A percentile compares a stretch with the other conserved stretches of the same genome.
Conservation (phyloP, 2,329 filamentous ascomycete species). For the Paecilomyces sp. region DNA sequence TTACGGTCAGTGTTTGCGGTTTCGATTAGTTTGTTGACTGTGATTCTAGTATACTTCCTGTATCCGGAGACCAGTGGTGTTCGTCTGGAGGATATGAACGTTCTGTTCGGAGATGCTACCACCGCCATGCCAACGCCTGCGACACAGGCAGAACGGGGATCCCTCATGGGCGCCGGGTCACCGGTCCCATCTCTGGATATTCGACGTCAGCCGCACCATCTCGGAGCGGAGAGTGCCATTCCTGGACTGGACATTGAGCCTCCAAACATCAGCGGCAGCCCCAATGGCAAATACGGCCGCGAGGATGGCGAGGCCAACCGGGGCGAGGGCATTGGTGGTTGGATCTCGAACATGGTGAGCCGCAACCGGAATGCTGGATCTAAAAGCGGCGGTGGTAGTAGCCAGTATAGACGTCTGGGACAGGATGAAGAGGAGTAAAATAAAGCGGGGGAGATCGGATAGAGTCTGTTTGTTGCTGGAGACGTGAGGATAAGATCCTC, state of each 20-base stretch:
- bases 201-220: conserved; percentile 38
- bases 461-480: neutral
- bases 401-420: conserved; percentile 39
- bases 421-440: conserved; percentile 36
- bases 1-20: neutral
- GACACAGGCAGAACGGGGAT: conserved; percentile 71
- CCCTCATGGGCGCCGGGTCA: conserved; percentile 70
- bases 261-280: conserved; percentile 51
- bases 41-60: conserved; percentile 74
- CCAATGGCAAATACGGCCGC: conserved; percentile 44
- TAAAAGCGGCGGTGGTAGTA: conserved; percentile 29
- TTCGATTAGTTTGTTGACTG: neutral
- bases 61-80: conserved; percentile 97
- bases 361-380: conserved; percentile 36
- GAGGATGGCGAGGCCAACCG: conserved; percentile 23
- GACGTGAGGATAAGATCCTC: neutral
- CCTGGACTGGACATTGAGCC: conserved; percentile 78
- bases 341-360: conserved; percentile 62
- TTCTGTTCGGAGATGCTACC: conserved; percentile 86
- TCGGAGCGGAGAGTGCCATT: conserved; percentile 61
- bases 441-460: neutral
- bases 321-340: conserved; percentile 57
- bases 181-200: conserved; percentile 71
- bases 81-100: conserved; percentile 93
- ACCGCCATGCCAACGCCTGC: conserved; percentile 74